Conservation (phyloP, 1,284 basidiomycete genomes). For the Xerocomus amazonicus region DNA sequence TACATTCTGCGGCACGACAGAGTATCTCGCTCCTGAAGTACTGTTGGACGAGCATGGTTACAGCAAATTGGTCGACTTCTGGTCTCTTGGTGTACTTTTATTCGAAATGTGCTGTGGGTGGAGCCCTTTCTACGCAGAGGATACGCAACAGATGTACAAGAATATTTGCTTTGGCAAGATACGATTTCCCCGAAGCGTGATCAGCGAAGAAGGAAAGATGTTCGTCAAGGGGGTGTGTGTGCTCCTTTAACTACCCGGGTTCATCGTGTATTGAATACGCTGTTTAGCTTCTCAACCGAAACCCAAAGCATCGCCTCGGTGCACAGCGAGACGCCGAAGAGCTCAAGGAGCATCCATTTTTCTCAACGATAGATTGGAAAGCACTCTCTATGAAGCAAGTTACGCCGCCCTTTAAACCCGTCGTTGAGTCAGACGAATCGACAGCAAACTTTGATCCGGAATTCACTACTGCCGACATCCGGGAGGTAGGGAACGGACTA, state of each 20-base stretch:
- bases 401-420: constrained; percentile 96
- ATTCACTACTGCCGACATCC: constrained; percentile 87
- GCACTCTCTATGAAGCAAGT: constrained; percentile 86
- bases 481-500: constrained; percentile 61
- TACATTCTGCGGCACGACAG: constrained; percentile 96
- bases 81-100: constrained; percentile 89
- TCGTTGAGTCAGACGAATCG: constrained; percentile 97
- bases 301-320: constrained; percentile 95
- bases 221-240: constrained; percentile 90
- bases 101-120: constrained; percentile 99
- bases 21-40: constrained; percentile 98
- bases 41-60: constrained; percentile 99
- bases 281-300: constrained; percentile 88
- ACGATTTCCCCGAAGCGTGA: constrained; percentile 95
- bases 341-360: constrained; percentile 96
- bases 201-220: constrained; percentile 97
- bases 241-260: constrained; percentile 9
- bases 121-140: constrained; percentile 99
- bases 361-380: constrained; percentile 88
- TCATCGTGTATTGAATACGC: constrained; percentile 13
- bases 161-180: constrained; percentile 99
- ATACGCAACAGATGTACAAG: constrained; percentile 99
- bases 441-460: constrained; percentile 98
- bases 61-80: constrained; percentile 98
- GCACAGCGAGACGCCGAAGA: constrained; percentile 89